Percentiles rank a stretch among this genome's conserved stretches.
phyloP scores from a whole-genome alignment of 2,329 filamentous ascomycete genomes.

The Phyllachora maydis region DNA sequence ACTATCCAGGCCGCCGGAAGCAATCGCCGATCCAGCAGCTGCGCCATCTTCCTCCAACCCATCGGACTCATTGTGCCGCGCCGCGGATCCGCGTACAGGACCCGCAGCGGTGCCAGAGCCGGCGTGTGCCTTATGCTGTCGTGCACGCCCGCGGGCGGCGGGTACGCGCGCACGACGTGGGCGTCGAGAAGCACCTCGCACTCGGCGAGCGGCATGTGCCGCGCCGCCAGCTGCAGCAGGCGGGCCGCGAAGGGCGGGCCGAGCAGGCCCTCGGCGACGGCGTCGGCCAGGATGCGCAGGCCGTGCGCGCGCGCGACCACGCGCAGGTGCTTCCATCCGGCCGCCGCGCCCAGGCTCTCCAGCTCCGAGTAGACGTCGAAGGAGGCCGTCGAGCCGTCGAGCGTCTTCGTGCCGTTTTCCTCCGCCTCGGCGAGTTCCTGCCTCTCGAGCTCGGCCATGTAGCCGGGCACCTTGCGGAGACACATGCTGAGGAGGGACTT shows the following conservation, averaged over 20 bases:
- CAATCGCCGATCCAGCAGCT: too few relatives aligned
- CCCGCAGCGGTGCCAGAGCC: constrained; percentile 13
- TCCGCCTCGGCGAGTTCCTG: constrained; percentile 17
- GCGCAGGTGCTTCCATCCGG: constrained; percentile 24
- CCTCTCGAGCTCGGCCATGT: constrained; percentile 21
- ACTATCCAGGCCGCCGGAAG: too few relatives aligned
- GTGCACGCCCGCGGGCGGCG: constrained; percentile 7
- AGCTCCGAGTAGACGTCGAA: constrained; percentile 25
- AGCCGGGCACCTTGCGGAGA: constrained; percentile 23
- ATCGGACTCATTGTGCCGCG: too few relatives aligned
- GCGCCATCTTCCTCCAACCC: too few relatives aligned
- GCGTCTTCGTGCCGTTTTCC: constrained; percentile 13
- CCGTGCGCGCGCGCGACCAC: constrained; percentile 24
- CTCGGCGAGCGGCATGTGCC: constrained; percentile 15
- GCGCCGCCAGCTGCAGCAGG: constrained; percentile 19
- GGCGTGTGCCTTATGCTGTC: constrained; percentile 9
- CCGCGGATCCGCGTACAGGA: too few relatives aligned
- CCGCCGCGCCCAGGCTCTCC: constrained; percentile 18
- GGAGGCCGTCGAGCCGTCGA: constrained; percentile 17
- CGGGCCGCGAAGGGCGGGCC: constrained; percentile 16
- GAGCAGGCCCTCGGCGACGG: constrained; percentile 19
- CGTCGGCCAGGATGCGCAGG: constrained; percentile 18
- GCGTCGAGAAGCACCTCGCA: constrained; percentile 17
- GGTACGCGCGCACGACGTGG: constrained; percentile 13
- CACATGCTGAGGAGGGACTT: constrained; percentile 26